These are phyloP conservation scores for Dendrobium officinale DNA, from an alignment of 106 monocot species.

Conservation along the genomic window DNA sequence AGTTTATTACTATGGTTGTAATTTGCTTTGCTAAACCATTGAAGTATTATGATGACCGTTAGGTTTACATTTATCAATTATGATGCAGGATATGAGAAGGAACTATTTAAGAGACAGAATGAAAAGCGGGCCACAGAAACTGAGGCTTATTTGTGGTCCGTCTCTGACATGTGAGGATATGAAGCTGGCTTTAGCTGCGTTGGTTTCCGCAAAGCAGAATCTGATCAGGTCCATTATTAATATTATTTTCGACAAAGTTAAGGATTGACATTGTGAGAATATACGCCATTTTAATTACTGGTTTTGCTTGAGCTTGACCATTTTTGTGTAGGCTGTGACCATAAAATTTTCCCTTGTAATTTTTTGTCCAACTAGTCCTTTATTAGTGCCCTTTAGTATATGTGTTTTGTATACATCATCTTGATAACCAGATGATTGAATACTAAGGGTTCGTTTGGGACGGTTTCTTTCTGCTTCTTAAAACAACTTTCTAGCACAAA, in stretches of 20 bases:
- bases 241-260: background rate
- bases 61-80: background rate
- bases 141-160: slow-evolving; percentile 88
- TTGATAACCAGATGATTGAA: background rate
- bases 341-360: no score
- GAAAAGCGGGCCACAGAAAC: slow-evolving; percentile 62
- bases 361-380: background rate
- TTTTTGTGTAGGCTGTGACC: no score
- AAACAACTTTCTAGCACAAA: no score
- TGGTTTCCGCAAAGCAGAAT: background rate
- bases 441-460: background rate
- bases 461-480: no score
- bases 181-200: background rate
- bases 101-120: slow-evolving; percentile 66
- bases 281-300: background rate
- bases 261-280: background rate
- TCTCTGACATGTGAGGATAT: slow-evolving; percentile 37
- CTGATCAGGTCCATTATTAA: background rate
- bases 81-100: slow-evolving; percentile 71
- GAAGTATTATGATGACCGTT: background rate
- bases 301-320: no score
- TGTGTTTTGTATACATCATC: background rate
- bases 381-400: background rate
- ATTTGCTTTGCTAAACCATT: background rate
- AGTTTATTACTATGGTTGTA: background rate